Conservation (phyloP, 2,329 filamentous ascomycete species). For the Exserohilum turcica region DNA sequence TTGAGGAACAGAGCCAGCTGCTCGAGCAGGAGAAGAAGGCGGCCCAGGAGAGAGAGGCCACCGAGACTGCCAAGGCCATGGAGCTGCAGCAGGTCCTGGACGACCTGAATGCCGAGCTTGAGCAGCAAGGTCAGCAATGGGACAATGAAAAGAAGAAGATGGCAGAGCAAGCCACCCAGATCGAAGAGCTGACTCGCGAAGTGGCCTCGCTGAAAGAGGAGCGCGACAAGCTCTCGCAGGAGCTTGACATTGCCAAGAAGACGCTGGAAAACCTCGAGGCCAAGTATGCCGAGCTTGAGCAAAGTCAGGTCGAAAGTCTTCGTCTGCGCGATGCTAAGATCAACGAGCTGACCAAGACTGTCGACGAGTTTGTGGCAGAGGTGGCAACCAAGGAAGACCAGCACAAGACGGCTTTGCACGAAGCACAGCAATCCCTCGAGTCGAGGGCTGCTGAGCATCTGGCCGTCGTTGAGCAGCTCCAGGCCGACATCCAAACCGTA, state of each 20-base stretch:
- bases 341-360: conserved; percentile 29
- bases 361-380: conserved; percentile 34
- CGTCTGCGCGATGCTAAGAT: conserved; percentile 37
- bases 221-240: conserved; percentile 29
- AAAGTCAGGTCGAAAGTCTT: conserved; percentile 35
- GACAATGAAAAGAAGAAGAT: conserved; percentile 45
- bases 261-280: conserved; percentile 36
- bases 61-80: conserved; percentile 38
- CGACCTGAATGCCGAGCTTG: conserved; percentile 44
- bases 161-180: conserved; percentile 37
- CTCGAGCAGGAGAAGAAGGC: conserved; percentile 40
- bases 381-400: conserved; percentile 27
- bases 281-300: conserved; percentile 34
- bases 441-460: conserved; percentile 38
- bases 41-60: conserved; percentile 37
- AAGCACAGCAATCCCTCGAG: conserved; percentile 33
- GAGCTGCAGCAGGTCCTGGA: conserved; percentile 45
- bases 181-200: conserved; percentile 34
- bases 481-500: conserved; percentile 36
- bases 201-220: conserved; percentile 32
- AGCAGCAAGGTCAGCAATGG: conserved; percentile 43
- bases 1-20: conserved; percentile 39
- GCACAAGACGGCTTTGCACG: conserved; percentile 30
- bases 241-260: conserved; percentile 28
- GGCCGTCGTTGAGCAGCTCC: conserved; percentile 40